Evolutionary conservation across 2,329 filamentous ascomycete genomes (phyloP).

Genomic region (Rhynchosporium agropyri): DNA sequence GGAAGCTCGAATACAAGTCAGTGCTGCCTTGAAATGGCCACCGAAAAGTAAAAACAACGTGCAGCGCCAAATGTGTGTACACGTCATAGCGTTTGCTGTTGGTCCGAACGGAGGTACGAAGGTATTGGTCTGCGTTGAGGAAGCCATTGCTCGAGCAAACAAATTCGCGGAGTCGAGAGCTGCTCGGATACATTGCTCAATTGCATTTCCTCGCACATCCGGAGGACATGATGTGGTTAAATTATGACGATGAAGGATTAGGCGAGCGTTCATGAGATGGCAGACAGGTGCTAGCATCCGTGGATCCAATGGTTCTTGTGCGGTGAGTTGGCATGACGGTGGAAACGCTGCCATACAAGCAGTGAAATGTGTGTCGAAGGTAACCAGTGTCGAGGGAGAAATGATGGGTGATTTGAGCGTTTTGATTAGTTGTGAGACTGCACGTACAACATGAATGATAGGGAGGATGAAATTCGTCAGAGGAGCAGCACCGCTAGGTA

Average conservation of each 20-base stretch:
- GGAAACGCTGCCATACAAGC: slow-evolving; percentile 77
- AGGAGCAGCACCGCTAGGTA: slow-evolving; percentile 54
- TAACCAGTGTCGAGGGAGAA: slow-evolving; percentile 67
- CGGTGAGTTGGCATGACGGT: slow-evolving; percentile 68
- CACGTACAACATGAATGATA: slow-evolving; percentile 79
- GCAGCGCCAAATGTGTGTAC: slow-evolving; percentile 86
- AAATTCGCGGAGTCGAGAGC: slow-evolving; percentile 79
- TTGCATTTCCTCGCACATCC: slow-evolving; percentile 67
- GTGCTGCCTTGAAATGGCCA: slow-evolving; percentile 71
- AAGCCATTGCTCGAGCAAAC: slow-evolving; percentile 65
- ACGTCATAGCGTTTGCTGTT: slow-evolving; percentile 68
- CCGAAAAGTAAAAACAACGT: slow-evolving; percentile 77
- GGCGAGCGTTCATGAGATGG: slow-evolving; percentile 79
- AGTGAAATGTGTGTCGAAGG: slow-evolving; percentile 79
- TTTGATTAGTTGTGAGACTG: slow-evolving; percentile 73
- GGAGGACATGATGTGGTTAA: slow-evolving; percentile 70
- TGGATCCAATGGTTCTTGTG: slow-evolving; percentile 69
- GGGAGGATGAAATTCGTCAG: slow-evolving; percentile 74
- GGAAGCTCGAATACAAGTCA: slow-evolving; percentile 72
- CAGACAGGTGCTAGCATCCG: slow-evolving; percentile 74
- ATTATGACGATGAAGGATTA: slow-evolving; percentile 88
- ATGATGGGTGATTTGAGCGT: slow-evolving; percentile 70
- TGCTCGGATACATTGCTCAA: slow-evolving; percentile 75
- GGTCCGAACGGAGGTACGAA: slow-evolving; percentile 42
- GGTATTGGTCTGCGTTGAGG: slow-evolving; percentile 40